Base-by-base conservation (phyloP, 1,139 yeast genomes). In the Suhomyces panamericanus region DNA sequence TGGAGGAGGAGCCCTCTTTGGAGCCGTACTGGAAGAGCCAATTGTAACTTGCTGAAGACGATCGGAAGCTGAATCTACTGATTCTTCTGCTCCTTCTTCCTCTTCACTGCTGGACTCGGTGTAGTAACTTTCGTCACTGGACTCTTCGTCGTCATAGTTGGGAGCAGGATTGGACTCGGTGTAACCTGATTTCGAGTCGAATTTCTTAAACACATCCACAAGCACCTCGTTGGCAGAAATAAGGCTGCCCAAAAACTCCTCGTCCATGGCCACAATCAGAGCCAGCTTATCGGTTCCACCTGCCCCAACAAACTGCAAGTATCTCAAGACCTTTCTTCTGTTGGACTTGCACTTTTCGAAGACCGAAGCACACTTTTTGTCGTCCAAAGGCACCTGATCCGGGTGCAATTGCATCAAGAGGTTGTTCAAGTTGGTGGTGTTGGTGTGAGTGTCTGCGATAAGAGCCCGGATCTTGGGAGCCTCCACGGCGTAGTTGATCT, bases 211-310 rank as follows among this genome's bases (percentile, higher is more conserved):
- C 0, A 90, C 84, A 5, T 70, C 71, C 10, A 93, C 95, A 51
- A 93, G 75, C 58, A 86, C 91, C 57, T 93, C 99, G 61, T 93
- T 93, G 40, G 96, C 95, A 52, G 81, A 85, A 49, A 93, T 80
- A 53, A 93, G 74, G 41, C 91, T 78, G 9, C 97, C 98, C 55
- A 93, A 69, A 53, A 84, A 86, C 59, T 88, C 96, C 53, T 90
- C 97, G 46, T 82, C 78, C 65, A 72, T 61, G 3, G 62, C 64
- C 13, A 59, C 50, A 2, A 63, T 63, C 44, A 62, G 73, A 2
- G 55, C 49, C 6, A 60, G 51, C 49, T 74, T 73, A 14, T 54
- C 58, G 4, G 52, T 46, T 39, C 69, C 69, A 4, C 79, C 79
- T 1, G 75, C 85, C 35, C 86, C 86, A 34, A 89, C 87, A 47